Evolutionary conservation across 176 grass and related monocot genomes (phyloP).

Genomic region (Oropetium thomaeum): DNA sequence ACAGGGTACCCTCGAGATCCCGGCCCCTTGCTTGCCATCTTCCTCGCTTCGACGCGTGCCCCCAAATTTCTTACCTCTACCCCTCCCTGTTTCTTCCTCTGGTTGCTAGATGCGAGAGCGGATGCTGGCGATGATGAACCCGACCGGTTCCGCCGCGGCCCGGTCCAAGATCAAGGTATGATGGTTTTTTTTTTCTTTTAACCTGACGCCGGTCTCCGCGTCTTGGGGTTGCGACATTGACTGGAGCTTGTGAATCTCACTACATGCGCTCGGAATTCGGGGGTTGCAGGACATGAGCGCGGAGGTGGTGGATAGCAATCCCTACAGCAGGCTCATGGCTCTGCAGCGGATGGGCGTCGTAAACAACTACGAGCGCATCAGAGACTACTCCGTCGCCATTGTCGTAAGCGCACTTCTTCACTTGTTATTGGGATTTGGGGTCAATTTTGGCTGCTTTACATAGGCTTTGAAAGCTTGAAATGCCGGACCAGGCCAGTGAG

Average conservation of each 20-base stretch:
- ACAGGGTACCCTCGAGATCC: slow-evolving; percentile 47
- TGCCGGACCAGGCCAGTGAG: not conserved
- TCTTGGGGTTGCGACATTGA: not conserved
- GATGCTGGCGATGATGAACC: slow-evolving; percentile 36
- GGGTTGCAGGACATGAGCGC: slow-evolving; percentile 84
- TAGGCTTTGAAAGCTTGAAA: not conserved
- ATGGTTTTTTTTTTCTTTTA: too few relatives aligned
- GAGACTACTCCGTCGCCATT: slow-evolving; percentile 77
- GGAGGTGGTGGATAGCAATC: slow-evolving; percentile 87
- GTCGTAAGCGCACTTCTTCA: slow-evolving; percentile 49
- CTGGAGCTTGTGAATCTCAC: not conserved
- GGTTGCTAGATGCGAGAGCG: slow-evolving; percentile 57
- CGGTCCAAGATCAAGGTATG: slow-evolving; percentile 80
- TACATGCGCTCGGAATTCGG: not conserved
- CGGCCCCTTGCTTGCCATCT: not conserved
- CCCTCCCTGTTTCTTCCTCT: not conserved
- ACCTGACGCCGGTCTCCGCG: not conserved
- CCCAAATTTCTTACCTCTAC: not conserved
- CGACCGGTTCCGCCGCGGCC: not conserved
- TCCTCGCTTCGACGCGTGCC: not conserved
- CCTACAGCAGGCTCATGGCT: slow-evolving; percentile 94
- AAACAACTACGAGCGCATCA: slow-evolving; percentile 80
- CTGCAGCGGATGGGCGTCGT: slow-evolving; percentile 96
- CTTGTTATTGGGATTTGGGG: not conserved
- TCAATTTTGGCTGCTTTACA: not conserved